Conservation (phyloP, 371 early-diverging fungal species). For the Circinella umbellata region DNA sequence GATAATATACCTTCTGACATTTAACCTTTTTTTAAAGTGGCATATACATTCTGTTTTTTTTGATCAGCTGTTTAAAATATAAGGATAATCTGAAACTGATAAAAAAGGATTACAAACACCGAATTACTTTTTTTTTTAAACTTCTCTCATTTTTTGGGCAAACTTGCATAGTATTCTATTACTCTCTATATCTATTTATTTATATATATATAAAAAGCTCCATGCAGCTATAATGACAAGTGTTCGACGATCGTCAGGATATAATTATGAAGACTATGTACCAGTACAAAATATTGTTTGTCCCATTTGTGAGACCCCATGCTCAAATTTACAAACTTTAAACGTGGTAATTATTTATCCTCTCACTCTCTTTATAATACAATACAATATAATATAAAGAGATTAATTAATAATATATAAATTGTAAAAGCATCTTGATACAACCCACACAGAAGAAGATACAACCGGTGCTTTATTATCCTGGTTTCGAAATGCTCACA, state of each 20-base stretch:
- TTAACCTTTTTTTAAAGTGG: too few species aligned
- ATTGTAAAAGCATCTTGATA: conserved; percentile 45
- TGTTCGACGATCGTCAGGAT: conserved; percentile 16
- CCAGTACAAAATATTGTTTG: conserved; percentile 50
- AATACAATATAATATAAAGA: too few species aligned
- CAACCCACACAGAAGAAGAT: conserved; percentile 47
- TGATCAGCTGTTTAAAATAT: too few species aligned
- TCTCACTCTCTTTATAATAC: too few species aligned
- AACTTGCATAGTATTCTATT: too few species aligned
- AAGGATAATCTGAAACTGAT: too few species aligned
- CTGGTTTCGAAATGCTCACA: conserved; percentile 52
- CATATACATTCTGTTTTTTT: too few species aligned
- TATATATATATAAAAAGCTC: not conserved
- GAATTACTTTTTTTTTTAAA: too few species aligned
- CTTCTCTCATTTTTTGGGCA: too few species aligned
- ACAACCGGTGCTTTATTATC: conserved; percentile 49
- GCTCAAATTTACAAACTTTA: conserved; percentile 47
- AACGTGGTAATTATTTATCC: conserved; percentile 34
- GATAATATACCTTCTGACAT: too few species aligned
- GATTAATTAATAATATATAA: too few species aligned
- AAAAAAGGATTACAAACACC: too few species aligned
- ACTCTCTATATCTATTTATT: not conserved
- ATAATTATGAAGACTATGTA: conserved; percentile 50
- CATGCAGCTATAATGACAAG: conserved; percentile 5
- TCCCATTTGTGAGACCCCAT: conserved; percentile 58